Conservation (phyloP, 2,329 filamentous ascomycete species). For the Colletotrichum sp. region DNA sequence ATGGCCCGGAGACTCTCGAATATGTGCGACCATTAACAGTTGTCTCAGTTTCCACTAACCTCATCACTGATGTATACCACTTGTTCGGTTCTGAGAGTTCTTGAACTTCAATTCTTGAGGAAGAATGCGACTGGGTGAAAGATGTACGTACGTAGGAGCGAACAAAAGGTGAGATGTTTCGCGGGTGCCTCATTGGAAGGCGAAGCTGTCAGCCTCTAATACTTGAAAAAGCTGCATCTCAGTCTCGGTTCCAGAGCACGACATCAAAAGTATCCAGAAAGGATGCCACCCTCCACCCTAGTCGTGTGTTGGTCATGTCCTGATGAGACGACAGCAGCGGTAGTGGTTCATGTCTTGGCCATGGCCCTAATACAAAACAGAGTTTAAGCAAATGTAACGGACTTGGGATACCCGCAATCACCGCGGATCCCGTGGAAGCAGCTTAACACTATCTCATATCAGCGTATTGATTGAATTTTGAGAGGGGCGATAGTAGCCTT, state of each 20-base stretch:
- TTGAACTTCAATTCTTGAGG: background rate
- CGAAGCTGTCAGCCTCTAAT: background rate
- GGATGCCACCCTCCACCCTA: background rate
- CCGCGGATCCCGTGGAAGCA: background rate
- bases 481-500: background rate
- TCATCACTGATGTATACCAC: background rate
- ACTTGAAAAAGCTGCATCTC: background rate
- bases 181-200: rapidly evolving
- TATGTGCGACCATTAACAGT: background rate
- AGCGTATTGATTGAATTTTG: background rate
- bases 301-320: background rate
- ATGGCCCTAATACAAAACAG: background rate
- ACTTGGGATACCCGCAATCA: background rate
- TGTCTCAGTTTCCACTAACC: rapidly evolving
- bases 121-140: rapidly evolving
- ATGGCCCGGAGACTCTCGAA: background rate
- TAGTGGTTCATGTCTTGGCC: background rate
- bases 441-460: background rate
- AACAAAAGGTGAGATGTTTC: rapidly evolving
- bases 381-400: background rate
- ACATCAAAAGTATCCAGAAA: background rate
- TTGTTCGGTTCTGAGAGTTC: background rate
- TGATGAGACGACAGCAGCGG: background rate
- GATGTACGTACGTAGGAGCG: background rate
- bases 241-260: background rate